A percentile compares a stretch with the other conserved stretches of the same genome.
Evolutionary conservation across 306 rosid species (phyloP).

Genomic region (Neltuma alba): DNA sequence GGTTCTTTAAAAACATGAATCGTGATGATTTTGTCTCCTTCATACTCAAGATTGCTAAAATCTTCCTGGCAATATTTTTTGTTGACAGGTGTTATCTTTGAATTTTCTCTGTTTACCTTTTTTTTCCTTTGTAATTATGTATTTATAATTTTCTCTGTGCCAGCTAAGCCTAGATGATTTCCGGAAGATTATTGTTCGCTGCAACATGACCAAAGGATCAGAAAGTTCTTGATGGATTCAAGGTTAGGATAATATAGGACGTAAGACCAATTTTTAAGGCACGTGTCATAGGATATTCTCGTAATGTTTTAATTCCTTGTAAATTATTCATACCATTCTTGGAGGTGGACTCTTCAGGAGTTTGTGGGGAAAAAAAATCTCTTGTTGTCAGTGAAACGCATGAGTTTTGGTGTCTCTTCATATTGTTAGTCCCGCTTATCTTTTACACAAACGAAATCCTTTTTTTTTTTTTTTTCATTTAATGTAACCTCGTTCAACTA

Average conservation of each 20-base stretch:
- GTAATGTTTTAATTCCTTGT: too few species aligned
- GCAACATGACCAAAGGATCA: slow-evolving; percentile 70
- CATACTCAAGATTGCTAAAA: background rate
- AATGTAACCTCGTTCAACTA: too few species aligned
- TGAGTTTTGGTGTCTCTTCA: too few species aligned
- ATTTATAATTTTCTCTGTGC: slow-evolving; percentile 27
- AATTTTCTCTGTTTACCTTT: background rate
- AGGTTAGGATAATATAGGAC: background rate
- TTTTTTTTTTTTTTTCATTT: too few species aligned
- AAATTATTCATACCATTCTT: too few species aligned
- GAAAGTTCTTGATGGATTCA: slow-evolving; percentile 41
- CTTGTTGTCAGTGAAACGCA: too few species aligned
- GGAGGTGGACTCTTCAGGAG: too few species aligned
- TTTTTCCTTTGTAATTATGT: background rate
- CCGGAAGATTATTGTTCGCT: slow-evolving; percentile 71
- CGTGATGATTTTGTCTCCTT: background rate
- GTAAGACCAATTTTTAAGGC: background rate
- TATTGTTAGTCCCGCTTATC: too few species aligned
- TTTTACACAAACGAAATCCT: too few species aligned
- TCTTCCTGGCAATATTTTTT: slow-evolving; percentile 33
- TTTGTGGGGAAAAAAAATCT: too few species aligned
- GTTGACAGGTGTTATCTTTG: background rate
- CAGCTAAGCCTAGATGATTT: slow-evolving; percentile 86
- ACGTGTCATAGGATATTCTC: background rate
- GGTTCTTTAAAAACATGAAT: background rate